Conservation (phyloP, 75 land plant species). For the Larix kaempferi region DNA sequence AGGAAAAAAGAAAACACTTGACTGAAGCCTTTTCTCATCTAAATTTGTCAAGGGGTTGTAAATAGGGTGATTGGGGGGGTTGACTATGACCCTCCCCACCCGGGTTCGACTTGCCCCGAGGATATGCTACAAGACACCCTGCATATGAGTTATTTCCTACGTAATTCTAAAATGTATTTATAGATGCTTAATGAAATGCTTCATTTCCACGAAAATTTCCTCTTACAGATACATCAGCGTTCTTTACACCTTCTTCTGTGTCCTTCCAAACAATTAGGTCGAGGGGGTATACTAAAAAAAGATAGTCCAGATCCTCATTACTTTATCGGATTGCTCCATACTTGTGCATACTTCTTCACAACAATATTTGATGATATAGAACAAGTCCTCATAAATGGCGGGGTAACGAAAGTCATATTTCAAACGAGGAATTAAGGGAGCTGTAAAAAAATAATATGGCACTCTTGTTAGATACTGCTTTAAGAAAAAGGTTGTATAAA, state of each 20-base stretch:
- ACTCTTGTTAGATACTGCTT: background rate
- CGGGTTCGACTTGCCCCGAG: too few species aligned
- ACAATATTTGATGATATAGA: slow-evolving; percentile 72
- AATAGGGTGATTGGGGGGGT: too few species aligned
- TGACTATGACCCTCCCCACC: too few species aligned
- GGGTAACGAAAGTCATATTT: slow-evolving; percentile 63
- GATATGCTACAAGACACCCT: too few species aligned
- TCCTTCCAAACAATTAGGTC: slow-evolving; percentile 64
- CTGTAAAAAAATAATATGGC: slow-evolving; percentile 29
- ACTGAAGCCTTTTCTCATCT: too few species aligned
- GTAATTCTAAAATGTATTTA: too few species aligned
- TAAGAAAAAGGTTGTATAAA: background rate
- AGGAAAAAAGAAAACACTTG: too few species aligned
- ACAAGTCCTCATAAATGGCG: slow-evolving; percentile 77
- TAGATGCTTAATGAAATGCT: too few species aligned
- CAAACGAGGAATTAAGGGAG: slow-evolving; percentile 54
- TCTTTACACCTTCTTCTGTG: slow-evolving; percentile 30
- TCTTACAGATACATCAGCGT: too few species aligned
- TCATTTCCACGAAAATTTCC: too few species aligned
- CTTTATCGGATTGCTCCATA: slow-evolving; percentile 74
- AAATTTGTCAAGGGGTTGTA: too few species aligned
- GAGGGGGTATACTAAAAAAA: slow-evolving; percentile 73
- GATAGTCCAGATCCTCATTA: slow-evolving; percentile 74
- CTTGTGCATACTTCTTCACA: slow-evolving; percentile 68
- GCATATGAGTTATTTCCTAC: too few species aligned